These are phyloP conservation scores for Microbotryum violaceum DNA, from an alignment of 1,284 basidiomycete genomes.

Conservation along the genomic window DNA sequence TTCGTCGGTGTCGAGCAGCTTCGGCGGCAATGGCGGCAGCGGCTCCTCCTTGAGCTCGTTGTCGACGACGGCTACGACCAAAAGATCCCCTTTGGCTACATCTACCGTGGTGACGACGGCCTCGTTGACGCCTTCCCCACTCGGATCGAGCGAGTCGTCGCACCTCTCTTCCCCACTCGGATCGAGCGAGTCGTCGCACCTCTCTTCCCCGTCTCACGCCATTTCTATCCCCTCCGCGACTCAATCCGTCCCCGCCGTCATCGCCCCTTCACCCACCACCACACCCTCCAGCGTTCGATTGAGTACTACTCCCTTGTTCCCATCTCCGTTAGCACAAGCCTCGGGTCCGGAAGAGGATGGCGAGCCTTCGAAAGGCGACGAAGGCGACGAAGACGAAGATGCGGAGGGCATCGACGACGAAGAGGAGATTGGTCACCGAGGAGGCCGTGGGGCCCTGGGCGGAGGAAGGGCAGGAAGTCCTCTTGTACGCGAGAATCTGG, in stretches of 20 bases:
- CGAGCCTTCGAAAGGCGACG: constrained; percentile 20
- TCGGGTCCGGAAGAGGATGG: constrained; percentile 26
- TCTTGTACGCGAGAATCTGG: background rate
- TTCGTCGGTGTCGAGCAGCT: background rate
- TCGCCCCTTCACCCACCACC: constrained; percentile 7
- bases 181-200: background rate
- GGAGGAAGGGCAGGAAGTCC: background rate
- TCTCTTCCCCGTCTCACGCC: constrained; percentile 2
- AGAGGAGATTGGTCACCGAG: background rate
- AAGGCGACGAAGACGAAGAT: constrained; percentile 22
- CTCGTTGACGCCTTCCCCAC: background rate
- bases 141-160: background rate
- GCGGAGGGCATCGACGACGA: constrained; percentile 18
- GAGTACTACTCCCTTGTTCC: constrained; percentile 27
- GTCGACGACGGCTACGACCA: background rate
- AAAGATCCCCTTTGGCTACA: background rate
- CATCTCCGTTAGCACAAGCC: constrained; percentile 25
- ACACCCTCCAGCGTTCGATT: constrained; percentile 20
- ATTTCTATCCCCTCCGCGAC: constrained; percentile 14
- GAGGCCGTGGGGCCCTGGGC: background rate
- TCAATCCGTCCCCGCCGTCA: constrained; percentile 18
- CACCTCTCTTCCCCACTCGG: background rate
- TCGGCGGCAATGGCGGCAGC: background rate
- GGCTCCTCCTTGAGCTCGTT: background rate
- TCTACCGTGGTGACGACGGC: background rate